Conservation (phyloP, 805 yeast genomes). For the Nakazawaea wyomingensis region DNA sequence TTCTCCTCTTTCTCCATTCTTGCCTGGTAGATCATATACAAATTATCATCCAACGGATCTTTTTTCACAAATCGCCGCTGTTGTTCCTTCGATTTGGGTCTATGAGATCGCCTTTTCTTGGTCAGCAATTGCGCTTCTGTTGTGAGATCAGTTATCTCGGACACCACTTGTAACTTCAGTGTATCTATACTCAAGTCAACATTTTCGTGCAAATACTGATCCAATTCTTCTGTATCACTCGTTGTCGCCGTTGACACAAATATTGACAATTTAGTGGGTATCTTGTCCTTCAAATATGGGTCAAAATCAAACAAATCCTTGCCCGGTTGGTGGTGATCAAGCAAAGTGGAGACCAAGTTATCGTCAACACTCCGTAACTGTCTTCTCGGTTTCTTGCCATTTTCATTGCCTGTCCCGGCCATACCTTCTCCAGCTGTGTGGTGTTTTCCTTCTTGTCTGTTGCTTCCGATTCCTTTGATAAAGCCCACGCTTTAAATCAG, state of each 20-base stretch:
- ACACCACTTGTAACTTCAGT: neutral
- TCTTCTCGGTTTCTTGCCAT: neutral
- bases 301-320: conserved; percentile 33
- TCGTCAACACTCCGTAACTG: conserved; percentile 7
- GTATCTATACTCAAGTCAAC: neutral
- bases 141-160: neutral
- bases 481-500: neutral
- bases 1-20: conserved; percentile 62
- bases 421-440: neutral
- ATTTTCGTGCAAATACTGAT: conserved; percentile 3
- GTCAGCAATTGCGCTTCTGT: neutral
- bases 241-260: conserved; percentile 17
- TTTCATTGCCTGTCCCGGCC: neutral
- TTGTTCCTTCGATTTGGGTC: neutral
- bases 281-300: conserved; percentile 17
- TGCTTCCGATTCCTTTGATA: neutral
- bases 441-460: neutral
- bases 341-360: conserved; percentile 3
- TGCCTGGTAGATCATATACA: conserved; percentile 45
- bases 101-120: conserved; percentile 7
- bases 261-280: conserved; percentile 19
- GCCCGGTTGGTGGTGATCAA: neutral
- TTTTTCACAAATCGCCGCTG: conserved; percentile 3
- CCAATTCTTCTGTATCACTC: conserved; percentile 7
- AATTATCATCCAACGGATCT: conserved; percentile 45